Conservation (phyloP, 768 basidiomycete genomes). For the Kwoniella shandongensis region DNA sequence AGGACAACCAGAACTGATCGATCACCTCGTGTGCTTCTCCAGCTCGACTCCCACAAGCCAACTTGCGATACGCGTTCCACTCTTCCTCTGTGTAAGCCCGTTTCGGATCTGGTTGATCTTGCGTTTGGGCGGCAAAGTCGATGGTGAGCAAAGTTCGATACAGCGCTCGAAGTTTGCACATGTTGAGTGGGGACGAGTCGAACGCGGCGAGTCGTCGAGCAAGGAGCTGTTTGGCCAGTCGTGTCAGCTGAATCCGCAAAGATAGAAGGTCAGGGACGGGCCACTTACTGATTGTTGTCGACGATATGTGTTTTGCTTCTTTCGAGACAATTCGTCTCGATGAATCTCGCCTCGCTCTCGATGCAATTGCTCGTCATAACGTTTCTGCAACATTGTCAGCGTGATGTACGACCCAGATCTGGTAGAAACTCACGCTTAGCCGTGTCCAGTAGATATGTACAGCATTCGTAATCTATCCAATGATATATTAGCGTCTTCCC, state of each 20-base stretch:
- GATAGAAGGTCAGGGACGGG: not conserved
- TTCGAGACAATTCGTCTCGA: conserved; percentile 37
- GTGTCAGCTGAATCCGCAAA: not conserved
- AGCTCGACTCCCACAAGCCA: conserved; percentile 20
- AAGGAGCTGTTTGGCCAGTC: conserved; percentile 27
- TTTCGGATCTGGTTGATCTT: conserved; percentile 38
- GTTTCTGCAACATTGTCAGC: conserved; percentile 27
- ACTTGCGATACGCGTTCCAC: conserved; percentile 42
- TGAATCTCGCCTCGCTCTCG: conserved; percentile 40
- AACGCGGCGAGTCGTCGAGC: conserved; percentile 43
- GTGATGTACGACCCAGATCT: not conserved
- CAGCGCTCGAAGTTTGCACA: conserved; percentile 39
- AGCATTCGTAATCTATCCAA: conserved; percentile 26
- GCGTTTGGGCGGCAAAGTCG: conserved; percentile 42
- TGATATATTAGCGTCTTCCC: not conserved
- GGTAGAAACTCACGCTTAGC: conserved; percentile 33
- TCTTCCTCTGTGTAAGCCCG: conserved; percentile 43
- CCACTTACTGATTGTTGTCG: conserved; percentile 47
- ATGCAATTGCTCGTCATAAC: conserved; percentile 41
- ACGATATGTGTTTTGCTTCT: conserved; percentile 46
- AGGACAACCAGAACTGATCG: conserved; percentile 42
- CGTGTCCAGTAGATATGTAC: conserved; percentile 43
- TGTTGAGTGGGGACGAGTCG: conserved; percentile 40
- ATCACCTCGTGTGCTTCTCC: conserved; percentile 41
- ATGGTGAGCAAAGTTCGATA: conserved; percentile 47